phyloP scores from a whole-genome alignment of 2,329 filamentous ascomycete species.

The Hymenoscyphus albidus region DNA sequence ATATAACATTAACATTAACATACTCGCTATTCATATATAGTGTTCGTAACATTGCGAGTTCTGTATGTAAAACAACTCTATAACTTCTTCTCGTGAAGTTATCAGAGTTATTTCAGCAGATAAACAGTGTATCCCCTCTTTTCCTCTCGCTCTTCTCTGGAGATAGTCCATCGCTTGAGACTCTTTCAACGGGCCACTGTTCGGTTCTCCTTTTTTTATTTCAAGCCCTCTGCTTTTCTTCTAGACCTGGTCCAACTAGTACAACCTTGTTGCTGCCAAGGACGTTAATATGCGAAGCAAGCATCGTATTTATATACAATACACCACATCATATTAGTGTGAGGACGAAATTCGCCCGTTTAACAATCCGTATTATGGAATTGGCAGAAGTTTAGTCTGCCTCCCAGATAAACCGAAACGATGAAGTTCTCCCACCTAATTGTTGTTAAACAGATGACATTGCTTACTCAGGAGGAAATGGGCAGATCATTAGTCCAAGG shows the following conservation, averaged over 20 bases:
- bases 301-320: neutral
- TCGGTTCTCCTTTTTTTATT: neutral
- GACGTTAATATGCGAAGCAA: neutral
- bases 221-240: neutral
- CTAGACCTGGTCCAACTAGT: neutral
- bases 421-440: neutral
- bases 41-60: too few relatives aligned
- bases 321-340: neutral
- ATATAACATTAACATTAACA: too few relatives aligned
- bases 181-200: too few relatives aligned
- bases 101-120: too few relatives aligned
- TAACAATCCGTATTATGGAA: too few relatives aligned
- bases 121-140: too few relatives aligned
- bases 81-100: too few relatives aligned
- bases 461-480: neutral
- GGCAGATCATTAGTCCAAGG: neutral
- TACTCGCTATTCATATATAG: too few relatives aligned
- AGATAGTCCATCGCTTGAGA: too few relatives aligned
- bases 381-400: neutral
- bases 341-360: neutral
- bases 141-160: too few relatives aligned
- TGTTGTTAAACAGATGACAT: neutral
- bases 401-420: neutral
- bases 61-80: too few relatives aligned
- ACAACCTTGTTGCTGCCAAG: neutral